Conservation (phyloP, 345 rosid genomes). For the Sapria himalayana region DNA sequence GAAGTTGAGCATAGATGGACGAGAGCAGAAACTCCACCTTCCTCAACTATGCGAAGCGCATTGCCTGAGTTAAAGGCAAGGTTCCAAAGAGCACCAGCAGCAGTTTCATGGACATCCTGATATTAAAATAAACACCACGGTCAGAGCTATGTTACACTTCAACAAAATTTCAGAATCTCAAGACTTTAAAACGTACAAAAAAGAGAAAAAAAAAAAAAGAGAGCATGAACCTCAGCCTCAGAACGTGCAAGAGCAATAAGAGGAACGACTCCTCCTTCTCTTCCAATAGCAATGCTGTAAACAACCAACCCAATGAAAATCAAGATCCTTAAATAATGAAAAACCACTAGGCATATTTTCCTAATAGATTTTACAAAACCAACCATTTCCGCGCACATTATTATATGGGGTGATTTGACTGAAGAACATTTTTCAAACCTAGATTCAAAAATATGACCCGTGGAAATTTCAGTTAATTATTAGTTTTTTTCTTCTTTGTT, state of each 20-base stretch:
- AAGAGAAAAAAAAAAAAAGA: slow-evolving; percentile 3
- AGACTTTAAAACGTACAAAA: no score
- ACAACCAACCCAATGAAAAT: slow-evolving; percentile 4
- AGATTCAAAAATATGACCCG: no score
- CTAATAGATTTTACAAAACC: no score
- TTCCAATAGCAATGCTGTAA: slow-evolving; percentile 53
- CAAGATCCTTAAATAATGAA: not conserved
- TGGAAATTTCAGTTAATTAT: no score
- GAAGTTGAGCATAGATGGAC: slow-evolving; percentile 56
- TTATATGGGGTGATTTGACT: no score
- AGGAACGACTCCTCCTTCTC: slow-evolving; percentile 65
- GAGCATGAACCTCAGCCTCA: slow-evolving; percentile 60
- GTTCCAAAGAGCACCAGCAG: slow-evolving; percentile 78
- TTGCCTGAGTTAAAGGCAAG: slow-evolving; percentile 63
- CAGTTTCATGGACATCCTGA: slow-evolving; percentile 89
- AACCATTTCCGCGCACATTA: no score
- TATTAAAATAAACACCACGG: slow-evolving; percentile 2
- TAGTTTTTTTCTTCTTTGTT: no score
- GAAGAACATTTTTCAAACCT: no score
- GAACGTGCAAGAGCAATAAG: slow-evolving; percentile 50
- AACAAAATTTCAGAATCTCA: not conserved
- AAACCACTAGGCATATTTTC: no score
- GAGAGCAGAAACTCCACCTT: slow-evolving; percentile 66
- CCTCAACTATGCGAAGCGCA: slow-evolving; percentile 64
- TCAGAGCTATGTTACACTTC: slow-evolving; percentile 1